These are phyloP conservation scores for Rubus idaeus DNA, from an alignment of 306 rosid species.

Conservation along the genomic window DNA sequence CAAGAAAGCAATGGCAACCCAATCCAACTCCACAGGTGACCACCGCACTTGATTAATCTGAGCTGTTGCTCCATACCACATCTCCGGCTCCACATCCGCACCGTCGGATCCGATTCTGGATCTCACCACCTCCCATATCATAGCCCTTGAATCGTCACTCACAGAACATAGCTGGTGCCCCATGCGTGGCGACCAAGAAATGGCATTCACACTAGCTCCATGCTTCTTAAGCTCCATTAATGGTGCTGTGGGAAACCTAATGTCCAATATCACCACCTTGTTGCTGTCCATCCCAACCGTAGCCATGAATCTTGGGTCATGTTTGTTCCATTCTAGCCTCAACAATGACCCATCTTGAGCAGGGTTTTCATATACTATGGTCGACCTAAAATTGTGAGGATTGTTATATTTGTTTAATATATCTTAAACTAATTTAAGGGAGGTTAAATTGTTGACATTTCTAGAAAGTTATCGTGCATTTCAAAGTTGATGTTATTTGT, in stretches of 20 bases:
- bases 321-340: conserved; percentile 70
- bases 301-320: conserved; percentile 58
- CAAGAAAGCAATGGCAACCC: conserved; percentile 52
- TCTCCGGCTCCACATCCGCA: conserved; percentile 40
- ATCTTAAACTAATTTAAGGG: not conserved
- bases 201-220: conserved; percentile 50
- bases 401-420: not conserved
- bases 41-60: conserved; percentile 62
- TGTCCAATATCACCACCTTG: conserved; percentile 59
- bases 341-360: conserved; percentile 40
- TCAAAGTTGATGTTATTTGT: too few relatives aligned
- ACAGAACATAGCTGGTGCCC: conserved; percentile 56
- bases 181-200: conserved; percentile 59
- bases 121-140: conserved; percentile 65
- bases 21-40: conserved; percentile 53
- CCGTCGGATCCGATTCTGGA: conserved; percentile 1
- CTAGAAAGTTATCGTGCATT: not conserved
- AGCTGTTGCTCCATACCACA: conserved; percentile 53
- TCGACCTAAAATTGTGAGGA: conserved; percentile 23
- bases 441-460: too few relatives aligned
- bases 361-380: conserved; percentile 63
- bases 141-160: conserved; percentile 59
- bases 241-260: conserved; percentile 59
- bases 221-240: conserved; percentile 52
- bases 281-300: conserved; percentile 57